These are phyloP conservation scores for Yamadazyma olivae DNA, from an alignment of 805 yeast species.

Conservation along the genomic window DNA sequence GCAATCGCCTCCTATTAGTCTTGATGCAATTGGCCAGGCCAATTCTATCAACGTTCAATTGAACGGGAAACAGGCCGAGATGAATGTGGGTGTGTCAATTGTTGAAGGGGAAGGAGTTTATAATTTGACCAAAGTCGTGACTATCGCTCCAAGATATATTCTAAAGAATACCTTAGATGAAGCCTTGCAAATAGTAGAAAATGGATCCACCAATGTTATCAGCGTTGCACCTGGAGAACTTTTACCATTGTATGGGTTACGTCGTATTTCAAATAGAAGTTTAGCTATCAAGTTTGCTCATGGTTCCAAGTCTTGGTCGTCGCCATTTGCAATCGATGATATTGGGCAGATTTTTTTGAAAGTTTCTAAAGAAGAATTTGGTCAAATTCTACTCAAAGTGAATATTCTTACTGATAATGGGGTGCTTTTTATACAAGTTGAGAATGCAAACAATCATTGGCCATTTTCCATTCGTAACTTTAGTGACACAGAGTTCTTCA, in stretches of 20 bases:
- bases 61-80: constrained; percentile 53
- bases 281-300: constrained; percentile 58
- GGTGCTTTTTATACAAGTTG: constrained; percentile 71
- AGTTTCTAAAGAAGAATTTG: constrained; percentile 57
- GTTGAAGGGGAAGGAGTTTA: constrained; percentile 86
- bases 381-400: constrained; percentile 68
- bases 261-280: constrained; percentile 56
- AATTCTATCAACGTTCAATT: constrained; percentile 50
- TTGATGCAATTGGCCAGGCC: constrained; percentile 87
- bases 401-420: constrained; percentile 79
- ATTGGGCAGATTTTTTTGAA: constrained; percentile 80
- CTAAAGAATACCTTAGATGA: constrained; percentile 59
- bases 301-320: constrained; percentile 68
- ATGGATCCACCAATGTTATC: constrained; percentile 56
- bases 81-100: constrained; percentile 71
- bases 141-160: constrained; percentile 79
- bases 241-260: constrained; percentile 63
- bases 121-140: constrained; percentile 70
- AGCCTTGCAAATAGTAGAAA: constrained; percentile 60
- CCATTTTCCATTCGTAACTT: constrained; percentile 91
- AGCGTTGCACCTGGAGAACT: constrained; percentile 46
- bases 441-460: constrained; percentile 78
- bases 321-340: constrained; percentile 82
- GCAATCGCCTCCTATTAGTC: constrained; percentile 71
- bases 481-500: constrained; percentile 78